Evolutionary conservation across 345 rosid species (phyloP).

Genomic region (Odontarrhena argentea): DNA sequence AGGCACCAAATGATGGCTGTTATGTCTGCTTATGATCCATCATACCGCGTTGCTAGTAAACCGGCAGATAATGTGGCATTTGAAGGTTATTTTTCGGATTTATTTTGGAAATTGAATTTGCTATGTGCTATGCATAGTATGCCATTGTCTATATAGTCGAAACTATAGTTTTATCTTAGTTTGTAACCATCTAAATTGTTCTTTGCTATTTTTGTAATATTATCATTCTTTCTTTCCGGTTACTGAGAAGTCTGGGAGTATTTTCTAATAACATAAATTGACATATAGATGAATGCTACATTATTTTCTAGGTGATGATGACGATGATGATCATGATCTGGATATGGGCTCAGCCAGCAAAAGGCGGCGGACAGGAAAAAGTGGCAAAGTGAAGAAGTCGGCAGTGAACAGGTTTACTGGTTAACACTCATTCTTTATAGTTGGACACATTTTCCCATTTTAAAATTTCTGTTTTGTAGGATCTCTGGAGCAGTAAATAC

Average conservation of each 20-base stretch:
- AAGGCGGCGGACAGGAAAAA: slow-evolving; percentile 68
- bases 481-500: slow-evolving; percentile 79
- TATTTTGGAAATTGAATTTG: slow-evolving; percentile 23
- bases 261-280: slow-evolving; percentile 21
- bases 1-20: slow-evolving; percentile 85
- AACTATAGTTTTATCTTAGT: slow-evolving; percentile 14
- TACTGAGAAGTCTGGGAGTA: slow-evolving; percentile 6
- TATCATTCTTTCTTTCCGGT: slow-evolving; percentile 6
- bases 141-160: neutral
- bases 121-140: slow-evolving; percentile 7
- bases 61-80: slow-evolving; percentile 68
- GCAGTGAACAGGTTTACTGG: slow-evolving; percentile 70
- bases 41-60: slow-evolving; percentile 80
- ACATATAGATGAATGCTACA: slow-evolving; percentile 30
- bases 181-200: slow-evolving; percentile 19
- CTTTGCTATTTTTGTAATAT: neutral
- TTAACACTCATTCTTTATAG: slow-evolving; percentile 25
- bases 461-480: slow-evolving; percentile 54
- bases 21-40: slow-evolving; percentile 92
- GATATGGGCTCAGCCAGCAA: slow-evolving; percentile 79
- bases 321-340: slow-evolving; percentile 78
- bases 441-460: slow-evolving; percentile 10
- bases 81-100: slow-evolving; percentile 63
- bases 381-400: slow-evolving; percentile 74
- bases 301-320: slow-evolving; percentile 70